Base-by-base conservation (phyloP, 2,329 filamentous ascomycete genomes). In the Septoria linicola region DNA sequence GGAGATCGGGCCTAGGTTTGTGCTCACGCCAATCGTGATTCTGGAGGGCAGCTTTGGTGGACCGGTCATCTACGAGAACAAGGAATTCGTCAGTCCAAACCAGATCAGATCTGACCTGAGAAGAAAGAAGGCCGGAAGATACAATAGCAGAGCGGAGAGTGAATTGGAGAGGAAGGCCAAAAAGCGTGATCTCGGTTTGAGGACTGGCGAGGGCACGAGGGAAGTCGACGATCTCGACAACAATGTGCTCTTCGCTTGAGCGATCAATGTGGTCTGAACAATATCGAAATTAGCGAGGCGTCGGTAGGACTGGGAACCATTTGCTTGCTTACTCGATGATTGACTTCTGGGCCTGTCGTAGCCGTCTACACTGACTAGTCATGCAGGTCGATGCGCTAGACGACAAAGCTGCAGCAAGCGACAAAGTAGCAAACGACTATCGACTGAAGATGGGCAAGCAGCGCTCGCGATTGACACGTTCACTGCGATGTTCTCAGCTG, bases 31-130 rank as follows among this genome's bases (percentile, higher is more conserved):
- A 1, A 96, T 96, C 59, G 84, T 97, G 51, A 96, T 97, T 60
- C 84, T 95, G 63, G 93, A 99, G 70, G 90, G 89, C 36, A 91
- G 88, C 55, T 97, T 99, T 63, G 92, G 92, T 47, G 93, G 93
- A 0, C 92, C 93, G 2, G 89, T 97, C 59, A 95, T 99, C 66
- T 99, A 95, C 74, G 89, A 97, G 77, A 97, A 97, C 76, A 93
- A 89, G 78, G 87, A 96, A 70, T 99, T 96, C 65, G 88, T 99
- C 47, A 93, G 87, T 61, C 93, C 93, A 8, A 99, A 99, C 80
- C 64, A 96, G 73, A 83, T 97, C 58, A 80, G 93, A 60, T 79
- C 89, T 34, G 93, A 97, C 58, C 71, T 95, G 61, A 79, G 89
- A 62, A 77, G 82, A 71, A 77, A 80, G 61, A 90, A 89, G 76